Conservation (phyloP, 371 early-diverging fungal species). For the Sporodiniella umbellata region DNA sequence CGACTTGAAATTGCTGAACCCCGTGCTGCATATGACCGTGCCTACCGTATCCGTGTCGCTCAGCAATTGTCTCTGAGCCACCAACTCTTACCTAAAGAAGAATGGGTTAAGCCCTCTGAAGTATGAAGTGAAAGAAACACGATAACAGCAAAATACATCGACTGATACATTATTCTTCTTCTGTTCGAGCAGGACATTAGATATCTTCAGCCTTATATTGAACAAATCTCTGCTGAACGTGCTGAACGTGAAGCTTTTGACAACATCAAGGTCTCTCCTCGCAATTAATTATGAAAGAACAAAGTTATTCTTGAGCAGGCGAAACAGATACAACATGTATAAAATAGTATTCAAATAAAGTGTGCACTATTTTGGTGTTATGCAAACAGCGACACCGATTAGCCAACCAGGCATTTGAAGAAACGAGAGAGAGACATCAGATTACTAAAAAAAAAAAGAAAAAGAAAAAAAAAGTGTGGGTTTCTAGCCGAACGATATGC, state of each 20-base stretch:
- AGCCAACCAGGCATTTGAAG: too few species aligned
- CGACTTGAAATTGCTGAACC: slow-evolving; percentile 70
- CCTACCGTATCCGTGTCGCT: slow-evolving; percentile 83
- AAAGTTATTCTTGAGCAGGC: background rate
- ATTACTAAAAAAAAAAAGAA: too few species aligned
- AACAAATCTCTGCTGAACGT: slow-evolving; percentile 80
- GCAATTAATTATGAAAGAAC: slow-evolving; percentile 10
- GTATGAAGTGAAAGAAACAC: slow-evolving; percentile 29
- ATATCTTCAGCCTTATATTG: slow-evolving; percentile 85
- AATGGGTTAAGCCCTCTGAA: slow-evolving; percentile 79
- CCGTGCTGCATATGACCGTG: slow-evolving; percentile 70
- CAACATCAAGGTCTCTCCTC: slow-evolving; percentile 52
- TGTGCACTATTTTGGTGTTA: too few species aligned
- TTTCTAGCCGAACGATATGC: too few species aligned
- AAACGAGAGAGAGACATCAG: too few species aligned
- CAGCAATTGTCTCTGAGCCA: slow-evolving; percentile 76
- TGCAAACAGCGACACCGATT: too few species aligned
- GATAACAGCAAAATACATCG: background rate
- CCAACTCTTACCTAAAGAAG: slow-evolving; percentile 63
- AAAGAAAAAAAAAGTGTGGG: too few species aligned
- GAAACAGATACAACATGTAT: too few species aligned
- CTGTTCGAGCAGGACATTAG: slow-evolving; percentile 60
- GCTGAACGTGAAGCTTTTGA: slow-evolving; percentile 79
- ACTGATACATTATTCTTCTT: background rate
- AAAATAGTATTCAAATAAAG: too few species aligned